Conservation (phyloP, 2,329 filamentous ascomycete genomes). For the Diaporthe sp. region DNA sequence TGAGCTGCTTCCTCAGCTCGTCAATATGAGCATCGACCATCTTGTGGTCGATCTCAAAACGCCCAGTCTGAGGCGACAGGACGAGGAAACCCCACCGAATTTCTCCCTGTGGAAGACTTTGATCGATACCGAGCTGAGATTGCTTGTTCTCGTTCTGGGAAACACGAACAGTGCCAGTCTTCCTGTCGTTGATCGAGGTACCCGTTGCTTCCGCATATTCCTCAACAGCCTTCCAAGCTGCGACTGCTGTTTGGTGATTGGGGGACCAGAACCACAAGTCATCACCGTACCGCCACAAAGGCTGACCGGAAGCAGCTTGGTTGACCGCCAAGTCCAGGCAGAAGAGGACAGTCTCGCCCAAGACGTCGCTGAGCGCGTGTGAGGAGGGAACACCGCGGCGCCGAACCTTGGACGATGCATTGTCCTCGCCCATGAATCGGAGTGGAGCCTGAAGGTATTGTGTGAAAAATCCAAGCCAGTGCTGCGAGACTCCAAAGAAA, state of each 20-base stretch:
- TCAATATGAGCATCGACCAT: constrained; percentile 71
- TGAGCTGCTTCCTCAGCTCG: constrained; percentile 70
- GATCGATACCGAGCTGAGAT: constrained; percentile 43
- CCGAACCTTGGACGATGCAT: constrained; percentile 58
- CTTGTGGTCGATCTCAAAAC: constrained; percentile 70
- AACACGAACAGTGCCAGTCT: constrained; percentile 63
- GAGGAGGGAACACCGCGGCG: constrained; percentile 71
- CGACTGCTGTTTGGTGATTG: constrained; percentile 63
- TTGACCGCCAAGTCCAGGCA: constrained; percentile 76
- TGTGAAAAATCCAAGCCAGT: constrained; percentile 70
- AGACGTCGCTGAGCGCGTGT: constrained; percentile 69
- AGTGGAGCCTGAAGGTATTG: constrained; percentile 71
- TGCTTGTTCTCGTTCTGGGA: constrained; percentile 43
- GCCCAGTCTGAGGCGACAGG: constrained; percentile 63
- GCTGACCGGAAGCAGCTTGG: constrained; percentile 62
- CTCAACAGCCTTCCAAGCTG: constrained; percentile 70
- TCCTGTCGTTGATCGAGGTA: constrained; percentile 65
- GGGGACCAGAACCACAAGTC: constrained; percentile 76
- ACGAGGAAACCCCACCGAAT: constrained; percentile 69
- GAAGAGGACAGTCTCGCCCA: constrained; percentile 73
- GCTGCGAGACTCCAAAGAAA: constrained; percentile 69
- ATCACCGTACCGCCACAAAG: constrained; percentile 73
- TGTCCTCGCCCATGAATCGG: constrained; percentile 67
- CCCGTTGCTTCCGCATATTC: constrained; percentile 68
- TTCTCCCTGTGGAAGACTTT: constrained; percentile 58